Conservation (phyloP, 2,329 filamentous ascomycete species). For the Hypoxylon sp. region DNA sequence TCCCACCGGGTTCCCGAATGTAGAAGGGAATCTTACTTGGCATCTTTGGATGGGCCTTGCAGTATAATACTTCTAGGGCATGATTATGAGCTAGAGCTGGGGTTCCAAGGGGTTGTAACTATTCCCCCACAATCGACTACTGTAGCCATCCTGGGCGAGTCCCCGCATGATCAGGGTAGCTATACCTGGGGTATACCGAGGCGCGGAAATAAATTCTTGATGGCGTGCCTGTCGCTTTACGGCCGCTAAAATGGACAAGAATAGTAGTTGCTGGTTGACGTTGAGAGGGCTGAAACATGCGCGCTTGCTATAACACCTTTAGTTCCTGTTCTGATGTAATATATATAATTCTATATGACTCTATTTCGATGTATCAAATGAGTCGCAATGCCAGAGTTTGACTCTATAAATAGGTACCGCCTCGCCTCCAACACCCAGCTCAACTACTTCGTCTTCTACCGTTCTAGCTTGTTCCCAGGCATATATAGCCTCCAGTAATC, state of each 20-base stretch:
- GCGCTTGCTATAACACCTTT: background rate
- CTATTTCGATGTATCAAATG: background rate
- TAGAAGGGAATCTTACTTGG: conserved; percentile 18
- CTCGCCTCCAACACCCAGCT: background rate
- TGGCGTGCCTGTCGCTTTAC: background rate
- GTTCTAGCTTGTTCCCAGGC: background rate
- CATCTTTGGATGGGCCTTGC: conserved; percentile 11
- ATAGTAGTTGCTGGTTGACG: background rate
- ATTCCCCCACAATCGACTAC: conserved; percentile 18
- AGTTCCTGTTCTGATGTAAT: background rate
- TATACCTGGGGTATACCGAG: conserved; percentile 14
- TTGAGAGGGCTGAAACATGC: background rate
- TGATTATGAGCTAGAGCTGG: conserved; percentile 1
- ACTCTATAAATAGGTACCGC: background rate
- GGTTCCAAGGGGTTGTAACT: background rate
- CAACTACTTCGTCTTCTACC: no score
- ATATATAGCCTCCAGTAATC: background rate
- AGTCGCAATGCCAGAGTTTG: background rate
- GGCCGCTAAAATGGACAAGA: background rate
- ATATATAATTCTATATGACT: background rate
- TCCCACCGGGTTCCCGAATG: conserved; percentile 8
- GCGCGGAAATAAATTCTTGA: background rate
- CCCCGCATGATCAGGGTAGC: conserved; percentile 30
- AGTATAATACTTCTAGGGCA: background rate
- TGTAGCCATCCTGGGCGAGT: conserved; percentile 8